Evolutionary conservation across 2,329 filamentous ascomycete genomes (phyloP).

Genomic region (Madurella fahalii): DNA sequence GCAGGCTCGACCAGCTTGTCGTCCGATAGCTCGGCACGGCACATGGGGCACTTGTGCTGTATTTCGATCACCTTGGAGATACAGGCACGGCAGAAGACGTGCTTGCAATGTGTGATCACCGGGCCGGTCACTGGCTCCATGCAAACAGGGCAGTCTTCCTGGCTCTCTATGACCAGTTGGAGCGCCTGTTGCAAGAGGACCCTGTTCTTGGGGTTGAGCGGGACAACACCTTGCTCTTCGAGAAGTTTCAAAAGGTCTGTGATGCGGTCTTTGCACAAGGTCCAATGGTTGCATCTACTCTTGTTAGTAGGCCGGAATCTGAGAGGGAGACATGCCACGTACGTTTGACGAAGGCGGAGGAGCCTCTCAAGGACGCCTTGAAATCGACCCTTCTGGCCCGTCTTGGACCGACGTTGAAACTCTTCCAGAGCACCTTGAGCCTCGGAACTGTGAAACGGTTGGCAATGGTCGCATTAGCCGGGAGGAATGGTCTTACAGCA

Average conservation of each 20-base stretch:
- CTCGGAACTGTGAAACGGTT: conserved; percentile 50
- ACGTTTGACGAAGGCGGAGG: conserved; percentile 74
- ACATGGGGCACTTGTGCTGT: conserved; percentile 82
- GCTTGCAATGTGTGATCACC: conserved; percentile 80
- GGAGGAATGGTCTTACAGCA: conserved; percentile 50
- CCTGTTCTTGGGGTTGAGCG: conserved; percentile 67
- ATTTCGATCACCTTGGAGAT: conserved; percentile 69
- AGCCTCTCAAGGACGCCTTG: conserved; percentile 75
- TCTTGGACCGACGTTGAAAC: conserved; percentile 46
- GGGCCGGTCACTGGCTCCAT: conserved; percentile 67
- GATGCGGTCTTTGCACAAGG: conserved; percentile 71
- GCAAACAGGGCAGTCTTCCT: conserved; percentile 81
- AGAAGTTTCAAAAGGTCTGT: conserved; percentile 66
- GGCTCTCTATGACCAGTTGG: conserved; percentile 70
- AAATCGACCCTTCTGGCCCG: conserved; percentile 54
- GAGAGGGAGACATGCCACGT: conserved; percentile 31
- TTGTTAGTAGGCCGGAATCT: conserved; percentile 1
- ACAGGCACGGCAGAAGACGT: conserved; percentile 71
- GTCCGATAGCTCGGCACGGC: conserved; percentile 63
- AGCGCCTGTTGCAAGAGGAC: conserved; percentile 70
- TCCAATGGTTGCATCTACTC: conserved; percentile 75
- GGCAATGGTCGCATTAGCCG: conserved; percentile 14
- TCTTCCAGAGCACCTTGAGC: conserved; percentile 67
- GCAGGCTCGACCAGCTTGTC: conserved; percentile 61
- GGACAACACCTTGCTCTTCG: conserved; percentile 62